Conservation (phyloP, 2,329 filamentous ascomycete species). For the Botrytis aclada region DNA sequence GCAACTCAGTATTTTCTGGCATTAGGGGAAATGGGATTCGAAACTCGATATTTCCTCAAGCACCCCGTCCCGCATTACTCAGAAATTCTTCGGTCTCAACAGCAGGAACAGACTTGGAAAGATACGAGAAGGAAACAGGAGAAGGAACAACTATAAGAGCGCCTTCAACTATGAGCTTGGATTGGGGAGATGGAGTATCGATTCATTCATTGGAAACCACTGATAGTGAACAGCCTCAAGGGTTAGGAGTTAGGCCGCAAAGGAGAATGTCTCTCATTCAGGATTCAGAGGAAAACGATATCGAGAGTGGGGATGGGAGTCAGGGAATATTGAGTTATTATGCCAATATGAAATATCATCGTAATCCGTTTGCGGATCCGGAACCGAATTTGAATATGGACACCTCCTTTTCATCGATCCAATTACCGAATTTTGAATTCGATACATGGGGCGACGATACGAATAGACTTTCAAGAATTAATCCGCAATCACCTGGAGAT, state of each 20-base stretch:
- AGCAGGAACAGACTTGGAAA: neutral
- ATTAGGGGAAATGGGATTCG: neutral
- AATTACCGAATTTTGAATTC: neutral
- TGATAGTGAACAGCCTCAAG: neutral
- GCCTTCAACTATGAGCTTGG: neutral
- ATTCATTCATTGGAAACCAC: constrained; percentile 37
- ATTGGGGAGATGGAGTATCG: neutral
- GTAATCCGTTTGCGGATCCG: neutral
- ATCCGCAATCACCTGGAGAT: neutral
- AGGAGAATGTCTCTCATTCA: neutral
- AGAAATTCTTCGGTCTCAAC: neutral
- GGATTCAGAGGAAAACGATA: neutral
- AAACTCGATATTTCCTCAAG: neutral
- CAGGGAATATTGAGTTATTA: neutral
- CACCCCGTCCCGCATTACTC: neutral
- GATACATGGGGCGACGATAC: neutral
- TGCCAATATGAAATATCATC: neutral
- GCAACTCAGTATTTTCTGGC: neutral
- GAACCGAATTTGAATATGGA: neutral
- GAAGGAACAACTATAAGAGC: neutral
- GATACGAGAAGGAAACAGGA: neutral
- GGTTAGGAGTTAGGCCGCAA: neutral
- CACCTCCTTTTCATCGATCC: neutral
- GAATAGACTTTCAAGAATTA: neutral
- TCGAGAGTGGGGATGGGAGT: neutral